Base-by-base conservation (phyloP, 805 yeast species). In the Alloascoidea hylecoeti region DNA sequence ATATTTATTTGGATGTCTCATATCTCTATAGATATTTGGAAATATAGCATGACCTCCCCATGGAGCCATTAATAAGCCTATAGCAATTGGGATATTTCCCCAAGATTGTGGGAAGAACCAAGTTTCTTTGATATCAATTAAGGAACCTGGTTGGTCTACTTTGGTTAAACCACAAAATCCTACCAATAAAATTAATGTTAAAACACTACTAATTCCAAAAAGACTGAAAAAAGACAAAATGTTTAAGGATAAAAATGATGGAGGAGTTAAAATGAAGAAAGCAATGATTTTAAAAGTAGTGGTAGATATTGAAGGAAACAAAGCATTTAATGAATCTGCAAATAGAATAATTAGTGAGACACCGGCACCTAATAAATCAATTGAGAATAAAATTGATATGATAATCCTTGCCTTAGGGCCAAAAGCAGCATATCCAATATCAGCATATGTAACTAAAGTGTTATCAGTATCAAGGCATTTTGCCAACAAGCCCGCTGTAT, bases 1-100 rank as follows among this genome's bases (percentile, higher is more conserved):
- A 51, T 71, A 81, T 48, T 78, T 75, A 17, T 58, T 45, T 3
- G 89, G 88, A 45, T 74, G 79, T 39, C 81, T 64, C 80, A 81
- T 76, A 53, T 81, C 94, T 27, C 75, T 66, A 51, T 74, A 76
- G 38, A 81, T 62, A 46, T 81, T 81, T 2, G 92, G 92, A 49
- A 81, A 82, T 17, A 82, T 71, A 3, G 92, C 84, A 56, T 82
- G 92, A 0, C 92, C 89, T 4, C 92, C 86, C 63, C 81, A 82
- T 1, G 89, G 88, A 3, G 88, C 79, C 17, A 52, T 35, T 6
- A 64, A 44, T 14, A 38, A 38, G 35, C 57, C 44, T 45, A 49
- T 19, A 61, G 79, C 56, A 53, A 70, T 16, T 58, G 53, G 50
- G 48, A 63, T 18, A 60, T 62, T 35, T 54, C 53, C 39, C 74